Percentiles rank a stretch among this genome's conserved stretches.
Conservation (phyloP, 768 basidiomycete genomes). For the Stropharia rugosoannulata region DNA sequence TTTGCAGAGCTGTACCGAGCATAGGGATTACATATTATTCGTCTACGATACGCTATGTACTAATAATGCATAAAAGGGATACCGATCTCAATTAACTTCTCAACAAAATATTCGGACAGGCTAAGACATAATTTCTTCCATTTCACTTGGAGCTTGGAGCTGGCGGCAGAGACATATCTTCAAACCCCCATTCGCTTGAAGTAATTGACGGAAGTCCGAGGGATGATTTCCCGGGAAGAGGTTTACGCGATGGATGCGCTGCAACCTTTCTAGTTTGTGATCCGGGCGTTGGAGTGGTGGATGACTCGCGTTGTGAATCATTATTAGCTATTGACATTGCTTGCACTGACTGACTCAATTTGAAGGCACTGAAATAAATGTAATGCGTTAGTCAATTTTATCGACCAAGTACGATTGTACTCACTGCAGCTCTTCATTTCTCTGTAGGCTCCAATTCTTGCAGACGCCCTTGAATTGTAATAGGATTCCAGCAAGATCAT, state of each 20-base stretch:
- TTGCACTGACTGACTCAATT: conserved; percentile 32
- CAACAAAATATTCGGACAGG: not conserved
- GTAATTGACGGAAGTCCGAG: conserved; percentile 45
- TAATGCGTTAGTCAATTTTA: conserved; percentile 5
- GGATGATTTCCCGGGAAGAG: conserved; percentile 23
- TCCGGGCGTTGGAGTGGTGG: not conserved
- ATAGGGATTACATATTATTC: not conserved
- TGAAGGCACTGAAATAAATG: conserved; percentile 34
- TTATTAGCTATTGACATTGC: conserved; percentile 30
- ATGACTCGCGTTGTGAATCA: not conserved
- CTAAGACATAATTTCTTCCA: not conserved
- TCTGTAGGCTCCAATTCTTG: conserved; percentile 67
- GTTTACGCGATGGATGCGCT: conserved; percentile 12
- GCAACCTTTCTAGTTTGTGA: conserved; percentile 5
- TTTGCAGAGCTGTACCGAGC: too few relatives aligned
- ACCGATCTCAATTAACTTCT: not conserved
- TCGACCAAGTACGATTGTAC: conserved; percentile 17
- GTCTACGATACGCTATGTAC: not conserved
- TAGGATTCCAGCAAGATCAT: conserved; percentile 74
- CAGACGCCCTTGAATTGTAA: conserved; percentile 75
- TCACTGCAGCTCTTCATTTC: conserved; percentile 77
- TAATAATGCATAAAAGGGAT: not conserved
- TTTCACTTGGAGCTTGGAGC: conserved; percentile 21
- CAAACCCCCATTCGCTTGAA: conserved; percentile 54
- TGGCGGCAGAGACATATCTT: conserved; percentile 48